Conservation (phyloP, 768 basidiomycete genomes). For the Leccinum aurantiacum region DNA sequence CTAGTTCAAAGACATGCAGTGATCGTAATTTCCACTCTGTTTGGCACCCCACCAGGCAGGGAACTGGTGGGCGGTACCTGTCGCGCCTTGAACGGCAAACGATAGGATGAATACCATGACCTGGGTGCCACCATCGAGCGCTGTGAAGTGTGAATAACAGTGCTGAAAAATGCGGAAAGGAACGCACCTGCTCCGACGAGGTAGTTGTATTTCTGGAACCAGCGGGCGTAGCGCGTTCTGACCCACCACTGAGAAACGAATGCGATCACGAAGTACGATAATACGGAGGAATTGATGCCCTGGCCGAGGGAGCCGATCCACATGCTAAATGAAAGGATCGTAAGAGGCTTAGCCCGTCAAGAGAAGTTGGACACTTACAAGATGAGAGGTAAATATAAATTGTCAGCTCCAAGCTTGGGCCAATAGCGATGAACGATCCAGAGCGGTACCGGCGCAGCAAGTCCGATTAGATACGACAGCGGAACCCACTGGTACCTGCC, state of each 20-base stretch:
- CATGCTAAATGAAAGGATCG: constrained; percentile 10
- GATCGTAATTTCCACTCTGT: constrained; percentile 43
- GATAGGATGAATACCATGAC: constrained; percentile 58
- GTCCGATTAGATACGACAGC: constrained; percentile 34
- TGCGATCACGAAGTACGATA: constrained; percentile 23
- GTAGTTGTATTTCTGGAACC: constrained; percentile 41
- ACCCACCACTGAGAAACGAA: constrained; percentile 40
- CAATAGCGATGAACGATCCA: constrained; percentile 39
- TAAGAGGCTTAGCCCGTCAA: background rate
- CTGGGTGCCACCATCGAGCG: constrained; percentile 42
- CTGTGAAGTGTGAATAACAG: constrained; percentile 9
- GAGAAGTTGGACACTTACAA: constrained; percentile 18
- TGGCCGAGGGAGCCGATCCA: constrained; percentile 17
- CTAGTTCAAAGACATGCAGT: constrained; percentile 16
- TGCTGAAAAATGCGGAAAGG: background rate
- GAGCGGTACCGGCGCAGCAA: constrained; percentile 40
- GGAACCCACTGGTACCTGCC: constrained; percentile 41
- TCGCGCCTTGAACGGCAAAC: constrained; percentile 50
- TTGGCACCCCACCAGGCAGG: constrained; percentile 64
- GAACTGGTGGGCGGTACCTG: constrained; percentile 48
- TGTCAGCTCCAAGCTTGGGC: constrained; percentile 32
- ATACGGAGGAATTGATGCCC: constrained; percentile 31
- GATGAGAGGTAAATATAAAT: constrained; percentile 32
- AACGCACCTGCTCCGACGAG: constrained; percentile 42
- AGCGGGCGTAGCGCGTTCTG: constrained; percentile 35